phyloP scores from a whole-genome alignment of 2,329 filamentous ascomycete genomes.

The Hymenoscyphus albidus region DNA sequence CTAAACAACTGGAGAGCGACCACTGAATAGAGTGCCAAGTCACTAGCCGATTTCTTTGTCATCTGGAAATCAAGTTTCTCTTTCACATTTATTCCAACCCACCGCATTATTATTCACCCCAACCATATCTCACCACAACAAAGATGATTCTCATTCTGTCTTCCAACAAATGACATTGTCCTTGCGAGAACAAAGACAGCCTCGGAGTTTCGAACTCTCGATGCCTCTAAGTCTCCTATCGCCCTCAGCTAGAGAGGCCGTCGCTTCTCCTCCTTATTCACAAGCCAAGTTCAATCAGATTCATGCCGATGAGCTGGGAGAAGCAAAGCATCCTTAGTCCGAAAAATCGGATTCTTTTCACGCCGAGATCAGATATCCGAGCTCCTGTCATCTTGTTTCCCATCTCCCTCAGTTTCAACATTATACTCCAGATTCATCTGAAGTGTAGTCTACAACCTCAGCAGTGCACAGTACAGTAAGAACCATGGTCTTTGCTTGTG shows the following conservation, averaged over 20 bases:
- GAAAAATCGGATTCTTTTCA: background rate
- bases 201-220: too few species aligned
- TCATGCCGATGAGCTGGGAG: background rate
- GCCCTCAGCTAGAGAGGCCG: too few species aligned
- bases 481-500: background rate
- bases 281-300: background rate
- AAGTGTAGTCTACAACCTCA: background rate
- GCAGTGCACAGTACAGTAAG: background rate
- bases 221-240: too few species aligned
- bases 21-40: background rate
- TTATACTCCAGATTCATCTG: background rate
- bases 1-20: background rate
- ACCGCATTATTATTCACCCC: background rate
- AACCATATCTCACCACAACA: background rate
- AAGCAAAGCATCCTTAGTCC: background rate
- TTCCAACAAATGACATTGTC: background rate
- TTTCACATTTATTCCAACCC: background rate
- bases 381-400: background rate
- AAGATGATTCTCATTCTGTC: background rate
- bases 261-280: background rate
- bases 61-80: background rate
- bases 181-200: background rate
- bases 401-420: background rate
- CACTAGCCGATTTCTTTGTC: conserved; percentile 1
- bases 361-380: background rate